These are phyloP conservation scores for Alternaria consortialis DNA, from an alignment of 2,329 filamentous ascomycete species.

Conservation along the genomic window DNA sequence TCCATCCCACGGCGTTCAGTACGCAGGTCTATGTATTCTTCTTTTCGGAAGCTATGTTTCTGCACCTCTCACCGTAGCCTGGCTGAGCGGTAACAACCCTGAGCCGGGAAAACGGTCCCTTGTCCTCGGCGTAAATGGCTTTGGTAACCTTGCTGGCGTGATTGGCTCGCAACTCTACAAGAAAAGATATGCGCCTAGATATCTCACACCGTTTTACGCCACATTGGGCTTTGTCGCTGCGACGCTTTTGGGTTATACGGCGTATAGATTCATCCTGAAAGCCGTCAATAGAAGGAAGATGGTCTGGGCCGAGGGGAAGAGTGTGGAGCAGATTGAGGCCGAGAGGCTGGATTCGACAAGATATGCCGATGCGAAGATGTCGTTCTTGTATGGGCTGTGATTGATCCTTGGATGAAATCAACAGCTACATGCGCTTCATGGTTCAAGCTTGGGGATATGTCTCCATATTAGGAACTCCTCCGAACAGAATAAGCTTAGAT, in stretches of 20 bases:
- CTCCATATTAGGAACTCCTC: neutral
- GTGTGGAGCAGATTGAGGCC: slow-evolving; percentile 23
- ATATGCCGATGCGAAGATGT: slow-evolving; percentile 37
- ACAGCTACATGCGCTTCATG: neutral
- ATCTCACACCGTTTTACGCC: slow-evolving; percentile 30
- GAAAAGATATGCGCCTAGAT: slow-evolving; percentile 27
- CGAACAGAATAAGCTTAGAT: neutral
- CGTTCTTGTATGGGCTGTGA: slow-evolving; percentile 37
- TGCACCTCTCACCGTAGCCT: slow-evolving; percentile 33
- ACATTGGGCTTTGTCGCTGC: slow-evolving; percentile 36
- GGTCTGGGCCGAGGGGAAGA: slow-evolving; percentile 20
- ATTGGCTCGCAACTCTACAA: slow-evolving; percentile 33
- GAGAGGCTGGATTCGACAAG: slow-evolving; percentile 26
- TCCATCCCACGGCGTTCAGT: slow-evolving; percentile 13
- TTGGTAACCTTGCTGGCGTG: slow-evolving; percentile 37
- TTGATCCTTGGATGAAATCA: neutral
- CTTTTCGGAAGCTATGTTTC: slow-evolving; percentile 36
- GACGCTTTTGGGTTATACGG: slow-evolving; percentile 27
- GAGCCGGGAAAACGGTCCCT: slow-evolving; percentile 33
- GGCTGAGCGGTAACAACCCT: slow-evolving; percentile 37
- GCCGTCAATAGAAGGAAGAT: slow-evolving; percentile 24
- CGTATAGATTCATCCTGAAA: slow-evolving; percentile 31
- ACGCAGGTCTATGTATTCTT: slow-evolving; percentile 33
- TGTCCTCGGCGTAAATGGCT: slow-evolving; percentile 33
- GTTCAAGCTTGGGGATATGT: neutral